These are phyloP conservation scores for Cyberlindnera subsufficiens DNA, from an alignment of 805 yeast species.

Conservation along the genomic window DNA sequence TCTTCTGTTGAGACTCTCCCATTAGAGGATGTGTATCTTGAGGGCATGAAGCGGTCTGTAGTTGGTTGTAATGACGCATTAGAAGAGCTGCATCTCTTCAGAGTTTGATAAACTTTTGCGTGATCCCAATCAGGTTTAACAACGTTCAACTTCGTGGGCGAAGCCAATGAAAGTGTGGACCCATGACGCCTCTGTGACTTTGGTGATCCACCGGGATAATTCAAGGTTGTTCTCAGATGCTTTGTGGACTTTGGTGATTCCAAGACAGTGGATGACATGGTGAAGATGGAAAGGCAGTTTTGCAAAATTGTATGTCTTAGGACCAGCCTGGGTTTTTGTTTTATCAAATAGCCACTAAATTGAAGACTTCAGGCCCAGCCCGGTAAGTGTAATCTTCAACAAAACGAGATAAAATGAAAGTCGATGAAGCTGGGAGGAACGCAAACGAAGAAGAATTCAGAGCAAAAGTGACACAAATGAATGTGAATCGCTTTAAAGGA, in stretches of 20 bases:
- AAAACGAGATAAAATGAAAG: neutral
- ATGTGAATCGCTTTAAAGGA: neutral
- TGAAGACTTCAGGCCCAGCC: slow-evolving; percentile 19
- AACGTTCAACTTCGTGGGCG: slow-evolving; percentile 43
- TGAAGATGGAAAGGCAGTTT: neutral
- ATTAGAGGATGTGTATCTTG: slow-evolving; percentile 43
- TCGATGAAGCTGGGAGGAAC: neutral
- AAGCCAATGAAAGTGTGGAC: slow-evolving; percentile 34
- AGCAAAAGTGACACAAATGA: too few relatives aligned
- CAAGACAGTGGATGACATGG: slow-evolving; percentile 9
- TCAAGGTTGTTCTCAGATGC: slow-evolving; percentile 6
- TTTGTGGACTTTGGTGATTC: slow-evolving; percentile 17
- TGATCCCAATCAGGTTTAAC: slow-evolving; percentile 33
- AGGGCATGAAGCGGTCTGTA: slow-evolving; percentile 59
- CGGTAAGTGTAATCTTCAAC: slow-evolving; percentile 4
- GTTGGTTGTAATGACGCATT: slow-evolving; percentile 16
- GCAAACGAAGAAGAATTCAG: neutral
- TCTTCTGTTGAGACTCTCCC: slow-evolving; percentile 38
- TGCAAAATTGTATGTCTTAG: neutral
- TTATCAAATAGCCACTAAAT: slow-evolving; percentile 7
- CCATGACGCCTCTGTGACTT: slow-evolving; percentile 17
- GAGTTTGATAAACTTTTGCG: slow-evolving; percentile 14
- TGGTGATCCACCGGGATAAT: slow-evolving; percentile 4
- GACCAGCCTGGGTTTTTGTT: slow-evolving; percentile 9
- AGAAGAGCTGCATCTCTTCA: slow-evolving; percentile 17